A percentile compares a stretch with the other conserved stretches of the same genome.
These are phyloP conservation scores for Musa beccarii DNA, from an alignment of 176 grass and related monocot genomes.

Conservation along the genomic window DNA sequence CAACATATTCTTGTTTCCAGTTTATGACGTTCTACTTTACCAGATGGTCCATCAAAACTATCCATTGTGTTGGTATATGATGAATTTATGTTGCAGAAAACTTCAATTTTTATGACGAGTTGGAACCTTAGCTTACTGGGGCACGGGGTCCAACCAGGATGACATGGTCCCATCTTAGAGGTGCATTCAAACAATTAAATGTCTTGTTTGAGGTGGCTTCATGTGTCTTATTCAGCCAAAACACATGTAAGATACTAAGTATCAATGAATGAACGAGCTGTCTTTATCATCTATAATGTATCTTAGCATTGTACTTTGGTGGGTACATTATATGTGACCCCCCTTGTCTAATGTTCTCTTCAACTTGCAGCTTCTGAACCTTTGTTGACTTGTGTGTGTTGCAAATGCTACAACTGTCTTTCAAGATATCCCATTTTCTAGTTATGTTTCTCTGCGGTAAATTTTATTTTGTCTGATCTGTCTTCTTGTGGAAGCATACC, in stretches of 20 bases:
- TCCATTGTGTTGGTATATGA: neutral
- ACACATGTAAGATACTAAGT: neutral
- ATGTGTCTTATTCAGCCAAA: neutral
- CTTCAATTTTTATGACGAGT: neutral
- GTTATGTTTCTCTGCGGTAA: neutral
- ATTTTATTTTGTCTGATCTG: neutral
- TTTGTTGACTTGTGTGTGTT: neutral
- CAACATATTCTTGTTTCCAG: neutral
- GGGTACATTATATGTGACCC: no score
- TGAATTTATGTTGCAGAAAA: neutral
- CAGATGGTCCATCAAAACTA: neutral
- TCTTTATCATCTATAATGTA: no score
- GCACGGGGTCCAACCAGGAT: neutral
- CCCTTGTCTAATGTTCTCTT: neutral
- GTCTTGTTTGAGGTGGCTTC: neutral
- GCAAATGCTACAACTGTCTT: neutral
- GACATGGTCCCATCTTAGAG: neutral
- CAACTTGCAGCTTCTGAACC: neutral
- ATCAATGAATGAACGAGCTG: neutral
- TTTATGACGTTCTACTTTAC: neutral
- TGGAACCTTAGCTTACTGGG: neutral
- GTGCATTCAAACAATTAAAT: neutral
- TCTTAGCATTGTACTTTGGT: no score
- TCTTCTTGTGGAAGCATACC: neutral
- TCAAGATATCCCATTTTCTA: neutral